Evolutionary conservation across 768 basidiomycete genomes (phyloP), one percentile per base, ranked within the genome.

Genomic region (Cystobasidium onofrii): DNA sequence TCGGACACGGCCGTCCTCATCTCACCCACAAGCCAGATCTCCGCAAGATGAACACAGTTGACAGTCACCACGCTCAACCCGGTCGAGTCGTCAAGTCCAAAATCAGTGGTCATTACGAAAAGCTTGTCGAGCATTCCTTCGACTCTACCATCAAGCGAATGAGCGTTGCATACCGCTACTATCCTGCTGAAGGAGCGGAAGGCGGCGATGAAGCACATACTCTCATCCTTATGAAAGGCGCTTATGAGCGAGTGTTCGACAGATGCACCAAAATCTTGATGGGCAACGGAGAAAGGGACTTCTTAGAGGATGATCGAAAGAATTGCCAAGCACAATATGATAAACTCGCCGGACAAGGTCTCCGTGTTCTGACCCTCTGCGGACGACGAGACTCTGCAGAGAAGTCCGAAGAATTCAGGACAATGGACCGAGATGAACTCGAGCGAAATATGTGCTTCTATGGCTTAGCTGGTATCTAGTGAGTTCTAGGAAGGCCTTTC

Each of bases 141-240:
- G 84, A 84, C 74, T 82, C 81, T n/a, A 81, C 79, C 33, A 79
- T 83, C 75, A 84, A 84, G 77, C 80, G 83, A 36, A 84, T 84
- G 83, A 76, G 74, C 20, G 74, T 77, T 29, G 70, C 79, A 13
- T 80, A 78, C 67, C 63, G 54, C 12, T 72, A 73, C 25, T 57
- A 39, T 18, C 54, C 74, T 13, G 13, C 25, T 39, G 61, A 77
- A 64, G 74, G 76, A 71, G 69, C 76, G 71, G 10, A 55, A 52
- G 20, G 39, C 2, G 41, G 13, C 64, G 73, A 76, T 60, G 43
- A 44, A 25, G 13, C 12, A 10, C 70, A 75, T 18, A 54, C 67
- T 17, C 69, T 78, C 41, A 76, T 76, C n/a, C 76, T 79, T 75
- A 77, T 76, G 73, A 80, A 80, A 70, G 80, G 80, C 34, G 80